A percentile compares a stretch with the other conserved stretches of the same genome.
Conservation (phyloP, 2,329 filamentous ascomycete genomes). For the Trichoderma arundinaceum region DNA sequence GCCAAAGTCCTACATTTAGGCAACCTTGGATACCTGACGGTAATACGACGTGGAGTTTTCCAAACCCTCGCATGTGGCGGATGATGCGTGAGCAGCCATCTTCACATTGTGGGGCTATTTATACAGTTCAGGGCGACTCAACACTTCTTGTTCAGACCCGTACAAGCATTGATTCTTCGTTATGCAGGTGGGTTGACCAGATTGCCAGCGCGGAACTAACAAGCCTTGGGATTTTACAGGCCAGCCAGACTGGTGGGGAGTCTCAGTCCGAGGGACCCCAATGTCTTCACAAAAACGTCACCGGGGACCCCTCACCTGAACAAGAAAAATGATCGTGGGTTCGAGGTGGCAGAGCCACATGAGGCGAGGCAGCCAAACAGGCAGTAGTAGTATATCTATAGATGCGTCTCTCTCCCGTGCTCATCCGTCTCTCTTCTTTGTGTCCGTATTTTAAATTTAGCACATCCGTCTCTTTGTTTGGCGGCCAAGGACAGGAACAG, state of each 20-base stretch:
- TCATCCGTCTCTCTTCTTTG: not conserved
- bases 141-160: not conserved
- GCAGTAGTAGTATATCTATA: not conserved
- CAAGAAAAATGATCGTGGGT: constrained; percentile 18
- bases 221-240: not conserved
- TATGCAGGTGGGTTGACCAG: constrained; percentile 5
- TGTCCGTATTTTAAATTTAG: not conserved
- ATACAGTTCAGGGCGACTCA: not conserved
- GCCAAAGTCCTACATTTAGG: not conserved
- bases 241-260: not conserved
- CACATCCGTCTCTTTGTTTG: not conserved
- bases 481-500: not conserved
- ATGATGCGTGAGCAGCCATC: not conserved
- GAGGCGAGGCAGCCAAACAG: not conserved
- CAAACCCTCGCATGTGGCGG: not conserved
- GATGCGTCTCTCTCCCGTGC: not conserved
- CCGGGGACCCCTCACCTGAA: constrained; percentile 29
- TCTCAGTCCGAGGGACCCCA: not conserved
- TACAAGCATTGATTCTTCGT: not conserved
- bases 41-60: not conserved
- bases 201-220: not conserved
- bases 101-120: not conserved
- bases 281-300: constrained; percentile 22
- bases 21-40: not conserved
- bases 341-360: constrained; percentile 16